A percentile compares a stretch with the other conserved stretches of the same genome.
These are phyloP conservation scores for Elongisporangium prolatum DNA, from an alignment of 352 stramenopile genomes.

Conservation along the genomic window DNA sequence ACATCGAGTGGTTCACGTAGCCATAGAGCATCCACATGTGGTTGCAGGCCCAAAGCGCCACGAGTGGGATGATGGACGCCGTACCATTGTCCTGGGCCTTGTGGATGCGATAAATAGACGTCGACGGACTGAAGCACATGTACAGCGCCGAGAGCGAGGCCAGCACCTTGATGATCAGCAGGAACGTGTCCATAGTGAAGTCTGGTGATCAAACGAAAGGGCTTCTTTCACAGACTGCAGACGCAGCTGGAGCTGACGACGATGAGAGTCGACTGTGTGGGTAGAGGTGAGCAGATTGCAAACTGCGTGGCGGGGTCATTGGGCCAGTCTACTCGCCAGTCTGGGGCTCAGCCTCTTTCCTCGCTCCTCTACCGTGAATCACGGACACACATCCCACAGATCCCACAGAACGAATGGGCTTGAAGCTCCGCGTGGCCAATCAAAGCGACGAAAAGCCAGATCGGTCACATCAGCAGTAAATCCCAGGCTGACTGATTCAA, in stretches of 20 bases:
- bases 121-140: constrained; percentile 66
- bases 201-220: background rate
- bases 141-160: constrained; percentile 64
- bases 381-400: background rate
- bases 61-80: constrained; percentile 47
- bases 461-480: background rate
- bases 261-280: background rate
- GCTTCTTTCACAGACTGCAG: background rate
- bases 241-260: background rate
- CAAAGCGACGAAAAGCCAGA: background rate
- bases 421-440: background rate
- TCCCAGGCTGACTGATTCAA: background rate
- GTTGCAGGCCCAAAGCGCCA: constrained; percentile 61
- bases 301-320: background rate
- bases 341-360: background rate
- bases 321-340: background rate
- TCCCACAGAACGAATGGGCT: background rate
- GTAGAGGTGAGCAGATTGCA: background rate
- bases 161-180: constrained; percentile 39
- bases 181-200: background rate
- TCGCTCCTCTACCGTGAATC: background rate
- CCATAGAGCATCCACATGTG: constrained; percentile 74
- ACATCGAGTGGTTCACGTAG: constrained; percentile 38
- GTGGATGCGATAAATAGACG: constrained; percentile 46
- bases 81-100: constrained; percentile 33